Conservation (phyloP, 495 filamentous ascomycete genomes). For the Eremomyces bilateralis region DNA sequence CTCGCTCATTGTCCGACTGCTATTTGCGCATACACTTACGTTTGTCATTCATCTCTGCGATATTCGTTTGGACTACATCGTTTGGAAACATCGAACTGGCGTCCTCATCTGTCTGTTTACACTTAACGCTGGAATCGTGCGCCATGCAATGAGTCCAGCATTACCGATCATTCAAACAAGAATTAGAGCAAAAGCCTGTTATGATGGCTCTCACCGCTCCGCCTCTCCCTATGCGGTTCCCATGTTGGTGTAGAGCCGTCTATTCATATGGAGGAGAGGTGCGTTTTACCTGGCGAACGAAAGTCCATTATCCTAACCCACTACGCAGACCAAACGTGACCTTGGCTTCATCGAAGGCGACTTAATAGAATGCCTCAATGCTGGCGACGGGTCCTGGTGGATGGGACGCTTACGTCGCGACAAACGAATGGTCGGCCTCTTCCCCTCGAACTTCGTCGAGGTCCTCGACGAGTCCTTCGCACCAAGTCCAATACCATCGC, state of each 20-base stretch:
- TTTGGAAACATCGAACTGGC: too few species aligned
- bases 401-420: conserved; percentile 77
- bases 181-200: too few species aligned
- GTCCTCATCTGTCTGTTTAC: too few species aligned
- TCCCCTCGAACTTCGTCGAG: conserved; percentile 94
- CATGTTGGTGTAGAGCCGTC: conserved; percentile 85
- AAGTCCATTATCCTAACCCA: conserved; percentile 1
- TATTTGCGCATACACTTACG: too few species aligned
- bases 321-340: conserved; percentile 55
- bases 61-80: too few species aligned
- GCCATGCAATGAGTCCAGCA: too few species aligned
- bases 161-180: too few species aligned
- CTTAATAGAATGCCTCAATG: conserved; percentile 92
- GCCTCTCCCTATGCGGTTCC: conserved; percentile 63
- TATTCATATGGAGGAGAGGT: conserved; percentile 96
- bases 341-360: conserved; percentile 94
- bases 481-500: conserved; percentile 43
- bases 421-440: conserved; percentile 67
- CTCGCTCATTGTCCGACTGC: too few species aligned
- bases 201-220: conserved; percentile 38
- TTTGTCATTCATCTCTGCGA: too few species aligned
- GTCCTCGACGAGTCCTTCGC: conserved; percentile 68
- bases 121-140: too few species aligned
- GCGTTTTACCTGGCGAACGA: conserved; percentile 22
- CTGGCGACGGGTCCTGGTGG: conserved; percentile 97